A percentile compares a stretch with the other conserved stretches of the same genome.
Conservation (phyloP, 2,329 filamentous ascomycete species). For the Penicillium oxalicum region DNA sequence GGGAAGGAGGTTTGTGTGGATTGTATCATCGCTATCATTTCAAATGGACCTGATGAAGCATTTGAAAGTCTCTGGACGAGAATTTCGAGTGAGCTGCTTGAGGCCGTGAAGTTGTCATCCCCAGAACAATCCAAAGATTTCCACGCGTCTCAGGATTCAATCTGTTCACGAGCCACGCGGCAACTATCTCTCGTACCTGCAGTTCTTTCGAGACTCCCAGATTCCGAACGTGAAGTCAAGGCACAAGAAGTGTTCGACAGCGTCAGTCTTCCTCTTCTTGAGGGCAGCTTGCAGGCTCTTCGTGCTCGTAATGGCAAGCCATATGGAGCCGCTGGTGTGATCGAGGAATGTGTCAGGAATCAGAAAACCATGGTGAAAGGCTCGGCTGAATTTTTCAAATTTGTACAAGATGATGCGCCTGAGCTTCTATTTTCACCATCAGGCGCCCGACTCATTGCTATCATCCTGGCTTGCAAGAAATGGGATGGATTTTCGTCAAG, state of each 20-base stretch:
- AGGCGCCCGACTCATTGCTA: conserved; percentile 58
- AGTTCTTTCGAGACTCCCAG: conserved; percentile 26
- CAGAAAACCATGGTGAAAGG: conserved; percentile 38
- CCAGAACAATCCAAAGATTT: conserved; percentile 79
- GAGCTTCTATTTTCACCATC: conserved; percentile 64
- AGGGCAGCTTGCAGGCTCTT: conserved; percentile 46
- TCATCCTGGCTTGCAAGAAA: conserved; percentile 53
- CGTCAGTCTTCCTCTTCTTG: conserved; percentile 37
- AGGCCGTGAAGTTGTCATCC: conserved; percentile 65
- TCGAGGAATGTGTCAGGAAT: conserved; percentile 49
- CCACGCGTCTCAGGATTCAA: conserved; percentile 61
- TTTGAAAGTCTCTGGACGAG: conserved; percentile 57
- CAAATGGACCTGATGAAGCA: conserved; percentile 42
- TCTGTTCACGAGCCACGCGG: conserved; percentile 61
- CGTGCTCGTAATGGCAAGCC: conserved; percentile 57
- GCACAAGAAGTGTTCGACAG: conserved; percentile 33
- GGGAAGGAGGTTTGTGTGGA: conserved; percentile 35
- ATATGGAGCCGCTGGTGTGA: conserved; percentile 56
- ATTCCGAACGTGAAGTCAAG: conserved; percentile 18
- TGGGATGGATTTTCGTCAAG: conserved; percentile 37
- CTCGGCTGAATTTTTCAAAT: conserved; percentile 42
- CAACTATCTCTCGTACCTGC: conserved; percentile 57
- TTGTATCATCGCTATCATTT: conserved; percentile 34
- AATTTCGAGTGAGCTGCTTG: conserved; percentile 57
- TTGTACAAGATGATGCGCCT: conserved; percentile 53